Percentiles rank a stretch among this genome's conserved stretches.
Conservation (phyloP, 306 rosid species). For the Casuarina cunninghamiana region DNA sequence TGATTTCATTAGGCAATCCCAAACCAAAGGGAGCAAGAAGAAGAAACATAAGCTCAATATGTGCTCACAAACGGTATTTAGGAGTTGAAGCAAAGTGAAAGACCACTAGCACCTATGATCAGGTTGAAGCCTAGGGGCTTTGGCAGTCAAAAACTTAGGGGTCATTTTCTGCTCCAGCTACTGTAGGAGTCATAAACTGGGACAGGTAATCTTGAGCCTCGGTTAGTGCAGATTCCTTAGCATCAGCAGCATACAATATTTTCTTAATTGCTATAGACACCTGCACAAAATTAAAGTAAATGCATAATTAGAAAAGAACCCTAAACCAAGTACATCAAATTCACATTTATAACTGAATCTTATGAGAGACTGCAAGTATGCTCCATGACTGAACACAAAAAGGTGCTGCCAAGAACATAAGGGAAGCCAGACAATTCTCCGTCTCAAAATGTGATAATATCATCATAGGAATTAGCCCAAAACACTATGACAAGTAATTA, state of each 20-base stretch:
- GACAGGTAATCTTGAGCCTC: slow-evolving; percentile 80
- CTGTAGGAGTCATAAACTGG: slow-evolving; percentile 27
- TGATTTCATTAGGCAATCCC: too few species aligned
- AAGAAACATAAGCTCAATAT: too few species aligned
- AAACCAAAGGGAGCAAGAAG: too few species aligned
- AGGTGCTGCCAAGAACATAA: too few species aligned
- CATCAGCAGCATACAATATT: slow-evolving; percentile 90
- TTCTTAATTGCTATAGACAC: slow-evolving; percentile 78
- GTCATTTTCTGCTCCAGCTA: slow-evolving; percentile 35
- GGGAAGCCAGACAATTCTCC: not conserved
- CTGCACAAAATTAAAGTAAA: slow-evolving; percentile 43
- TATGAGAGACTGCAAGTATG: not conserved
- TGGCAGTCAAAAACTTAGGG: slow-evolving; percentile 26
- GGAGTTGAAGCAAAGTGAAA: slow-evolving; percentile 31
- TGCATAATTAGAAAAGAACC: not conserved
- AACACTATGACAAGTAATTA: not conserved
- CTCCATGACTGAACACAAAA: not conserved
- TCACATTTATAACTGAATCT: not conserved
- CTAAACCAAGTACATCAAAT: not conserved
- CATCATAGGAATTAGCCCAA: not conserved
- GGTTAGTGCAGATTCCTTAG: slow-evolving; percentile 77
- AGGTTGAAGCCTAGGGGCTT: slow-evolving; percentile 11
- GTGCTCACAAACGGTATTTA: slow-evolving; percentile 25
- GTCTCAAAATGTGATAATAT: not conserved
- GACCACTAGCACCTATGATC: slow-evolving; percentile 23